Percentiles rank a stretch among this genome's conserved stretches.
Evolutionary conservation across 768 basidiomycete species (phyloP).

Genomic region (Podaxis sp.): DNA sequence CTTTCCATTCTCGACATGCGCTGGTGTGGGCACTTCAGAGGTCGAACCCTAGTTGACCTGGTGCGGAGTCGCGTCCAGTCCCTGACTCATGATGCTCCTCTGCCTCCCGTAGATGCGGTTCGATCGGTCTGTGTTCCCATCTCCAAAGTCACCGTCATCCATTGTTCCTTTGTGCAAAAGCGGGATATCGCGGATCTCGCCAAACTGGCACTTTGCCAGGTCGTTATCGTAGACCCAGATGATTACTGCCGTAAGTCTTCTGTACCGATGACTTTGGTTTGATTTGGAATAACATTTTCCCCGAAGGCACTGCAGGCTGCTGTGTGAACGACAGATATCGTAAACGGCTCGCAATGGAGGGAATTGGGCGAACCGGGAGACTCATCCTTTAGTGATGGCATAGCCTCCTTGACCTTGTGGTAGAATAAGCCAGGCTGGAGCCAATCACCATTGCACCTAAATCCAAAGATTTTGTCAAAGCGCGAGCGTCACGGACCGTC

Average conservation of each 20-base stretch:
- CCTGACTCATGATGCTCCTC: not conserved
- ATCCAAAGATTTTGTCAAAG: not conserved
- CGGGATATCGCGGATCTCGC: constrained; percentile 49
- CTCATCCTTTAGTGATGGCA: constrained; percentile 15
- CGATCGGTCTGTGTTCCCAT: constrained; percentile 25
- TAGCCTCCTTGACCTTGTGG: not conserved
- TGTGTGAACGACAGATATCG: constrained; percentile 56
- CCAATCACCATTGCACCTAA: not conserved
- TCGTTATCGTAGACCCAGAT: constrained; percentile 33
- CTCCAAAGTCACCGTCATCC: constrained; percentile 44
- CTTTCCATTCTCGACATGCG: constrained; percentile 49
- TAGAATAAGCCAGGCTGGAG: not conserved
- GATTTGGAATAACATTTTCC: constrained; percentile 5
- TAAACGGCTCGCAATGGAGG: constrained; percentile 36
- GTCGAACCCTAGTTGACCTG: constrained; percentile 44
- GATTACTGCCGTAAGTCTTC: constrained; percentile 53
- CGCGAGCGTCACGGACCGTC: constrained; percentile 6
- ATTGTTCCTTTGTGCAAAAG: constrained; percentile 54
- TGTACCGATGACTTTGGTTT: not conserved
- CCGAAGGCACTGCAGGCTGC: constrained; percentile 40
- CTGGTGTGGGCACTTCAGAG: constrained; percentile 55
- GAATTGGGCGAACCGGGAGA: constrained; percentile 1
- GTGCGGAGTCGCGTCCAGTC: constrained; percentile 33
- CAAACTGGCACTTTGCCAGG: constrained; percentile 38
- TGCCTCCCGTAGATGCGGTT: not conserved